Base-by-base conservation (phyloP, 192 early-diverging fungal species). In the Podila horticola region DNA sequence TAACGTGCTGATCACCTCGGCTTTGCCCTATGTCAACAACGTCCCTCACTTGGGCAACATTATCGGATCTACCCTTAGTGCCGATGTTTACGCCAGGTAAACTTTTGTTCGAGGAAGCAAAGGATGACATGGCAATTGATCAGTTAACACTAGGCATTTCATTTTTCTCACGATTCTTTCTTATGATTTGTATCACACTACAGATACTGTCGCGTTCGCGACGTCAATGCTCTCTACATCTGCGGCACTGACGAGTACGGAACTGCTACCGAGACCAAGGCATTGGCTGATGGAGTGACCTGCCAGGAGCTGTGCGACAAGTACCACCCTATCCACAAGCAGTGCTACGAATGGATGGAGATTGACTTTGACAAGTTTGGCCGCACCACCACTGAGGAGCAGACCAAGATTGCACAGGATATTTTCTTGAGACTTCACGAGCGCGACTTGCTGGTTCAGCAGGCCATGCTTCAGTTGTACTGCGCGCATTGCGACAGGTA, bases 201-300 rank as follows among this genome's bases (percentile, higher is more conserved):
- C 30, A 92, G 93, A 79, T 99, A 93, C 88, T 93, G 92, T 55
- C 97, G 98, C 59, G 74, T 91, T 33, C 94, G 97, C 59, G 94
- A 92, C 26, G 90, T 93, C 83, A 99, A 99, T 83, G 94, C 94
- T 5, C 79, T 98, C 20, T 97, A 91, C 72, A 91, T 99, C 67
- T 95, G 95, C 86, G 98, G 98, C 71, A 98, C 98, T 3, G 98
- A 99, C 85, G 98, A 99, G 86, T 99, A 99, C 84, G 98, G 98
- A 38, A 99, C 98, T 20, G 95, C 98, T 5, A 99, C 98, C 13
- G 98, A 99, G 86, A 99, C 97, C 11, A 98, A 98, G 84, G 98
- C 98, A 4, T 76, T 99, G 15, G 92, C 96, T 61, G 98, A 99
- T 74, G 93, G 93, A 5, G 84, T 96, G 15, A 86, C 94, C 17